A percentile compares a stretch with the other conserved stretches of the same genome.
These are phyloP conservation scores for Tremella mesenterica DNA, from an alignment of 768 basidiomycete species.

Conservation along the genomic window DNA sequence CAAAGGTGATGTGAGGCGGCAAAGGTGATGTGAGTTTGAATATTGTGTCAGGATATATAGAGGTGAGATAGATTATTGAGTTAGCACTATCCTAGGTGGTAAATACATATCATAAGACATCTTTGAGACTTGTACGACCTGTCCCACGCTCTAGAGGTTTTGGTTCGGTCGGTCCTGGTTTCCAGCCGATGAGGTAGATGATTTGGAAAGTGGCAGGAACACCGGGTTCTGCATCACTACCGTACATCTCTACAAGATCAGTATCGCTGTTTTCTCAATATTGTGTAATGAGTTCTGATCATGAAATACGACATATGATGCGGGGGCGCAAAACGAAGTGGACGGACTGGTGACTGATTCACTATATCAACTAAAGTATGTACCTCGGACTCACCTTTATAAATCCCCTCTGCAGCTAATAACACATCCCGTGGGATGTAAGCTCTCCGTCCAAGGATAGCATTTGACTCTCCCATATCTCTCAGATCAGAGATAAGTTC, in stretches of 20 bases:
- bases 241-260: slow-evolving; percentile 61
- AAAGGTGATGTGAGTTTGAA: background rate
- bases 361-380: background rate
- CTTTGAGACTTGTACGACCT: slow-evolving; percentile 56
- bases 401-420: slow-evolving; percentile 83
- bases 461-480: slow-evolving; percentile 94
- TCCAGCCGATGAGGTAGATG: slow-evolving; percentile 82
- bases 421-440: slow-evolving; percentile 75
- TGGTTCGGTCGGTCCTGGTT: slow-evolving; percentile 59
- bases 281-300: too few species aligned
- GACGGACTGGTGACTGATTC: background rate
- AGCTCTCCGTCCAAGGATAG: slow-evolving; percentile 70
- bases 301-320: too few species aligned
- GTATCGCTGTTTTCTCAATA: background rate
- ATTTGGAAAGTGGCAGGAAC: slow-evolving; percentile 94
- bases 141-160: slow-evolving; percentile 60
- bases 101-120: slow-evolving; percentile 48
- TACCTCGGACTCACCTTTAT: slow-evolving; percentile 56
- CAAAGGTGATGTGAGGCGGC: too few species aligned
- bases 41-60: background rate
- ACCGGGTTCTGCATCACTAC: slow-evolving; percentile 66
- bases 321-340: too few species aligned
- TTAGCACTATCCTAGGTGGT: too few species aligned
- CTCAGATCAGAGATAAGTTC: slow-evolving; percentile 87
- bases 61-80: background rate